Base-by-base conservation (phyloP, 2,329 filamentous ascomycete genomes). In the Aspergillus jensenii region DNA sequence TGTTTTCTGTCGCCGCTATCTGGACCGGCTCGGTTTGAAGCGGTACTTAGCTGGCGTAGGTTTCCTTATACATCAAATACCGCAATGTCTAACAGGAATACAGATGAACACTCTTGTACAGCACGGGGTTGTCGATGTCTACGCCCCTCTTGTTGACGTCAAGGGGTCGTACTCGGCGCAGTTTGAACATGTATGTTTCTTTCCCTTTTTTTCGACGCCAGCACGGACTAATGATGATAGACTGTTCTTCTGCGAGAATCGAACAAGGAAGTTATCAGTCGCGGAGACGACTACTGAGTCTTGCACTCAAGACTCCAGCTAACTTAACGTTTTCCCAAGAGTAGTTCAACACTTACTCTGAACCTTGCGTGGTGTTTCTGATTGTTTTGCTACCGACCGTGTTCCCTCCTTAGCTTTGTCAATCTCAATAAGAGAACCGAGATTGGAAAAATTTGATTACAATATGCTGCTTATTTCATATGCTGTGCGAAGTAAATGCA, bases 91-190 rank as follows among this genome's bases (percentile, higher is more conserved):
- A 37, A 55, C 39, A 21, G 50, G 17, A 4, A n/a, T 44, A n/a
- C 57, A 84, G 81, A 76, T 88, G 71, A 86, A 85, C 56, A 80
- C 77, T 39, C 76, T 88, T 23, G 78, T 86, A 1, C 77, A 80
- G 6, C 77, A 82, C 52, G 86, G 84, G 1, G 78, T 88, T 19
- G 74, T 88, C 3, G 81, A 87, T 43, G 70, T 77, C 4, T 85
- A 88, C 65, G 72, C 73, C 14, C 86, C 85, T 1, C 73, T 88
- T 25, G 73, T 79, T 35, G 86, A 88, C 62, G 69, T 83, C 43
- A 77, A 80, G 61, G 85, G 85, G 2, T 87, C 84, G 1, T 87
- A 87, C 67, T 81, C 82, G 5, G 86, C 86, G 9, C 86, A 88
- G 64, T 88, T 84, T 67, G 86, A 88, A 73, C 86, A 84, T 71